Base-by-base conservation (phyloP, 2,329 filamentous ascomycete species). In the Massarina eburnea region DNA sequence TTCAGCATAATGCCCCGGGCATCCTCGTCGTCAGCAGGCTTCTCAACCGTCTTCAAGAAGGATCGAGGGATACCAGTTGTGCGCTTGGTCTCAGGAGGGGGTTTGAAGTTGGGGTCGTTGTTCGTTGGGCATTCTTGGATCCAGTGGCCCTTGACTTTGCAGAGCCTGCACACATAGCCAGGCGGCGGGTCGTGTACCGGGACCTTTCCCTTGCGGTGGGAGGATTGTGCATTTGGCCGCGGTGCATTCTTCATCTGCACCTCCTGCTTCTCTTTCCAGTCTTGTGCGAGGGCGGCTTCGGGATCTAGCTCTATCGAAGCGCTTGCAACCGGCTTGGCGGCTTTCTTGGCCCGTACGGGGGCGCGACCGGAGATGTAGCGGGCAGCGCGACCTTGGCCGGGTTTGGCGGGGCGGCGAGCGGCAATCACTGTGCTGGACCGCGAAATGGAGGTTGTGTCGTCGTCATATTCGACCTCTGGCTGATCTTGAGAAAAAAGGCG, bases 101-200 rank as follows among this genome's bases (percentile, higher is more conserved):
- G 91, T 73, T 99, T 94, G 71, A 91, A 97, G 50, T 91, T 91
- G 3, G 94, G 92, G 57, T 99, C 91, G 68, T 96, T 90, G 70
- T 99, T 99, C n/a, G 92, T 99, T 6, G 94, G 94, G 65, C 94
- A 99, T 41, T 89, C 83, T 73, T 97, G 92, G 52, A 99, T 99
- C 92, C 92, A 99, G 71, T 99, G 94, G n/a, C 91, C 94, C 74
- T 96, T 96, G 71, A 96, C 88, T 51, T 91, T 88, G 72, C 94
- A 99, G 39, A 94, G 86, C 68, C 96, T 96, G 74, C 94, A 99
- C 51, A 96, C 86, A 71, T 99, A 99, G 42, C 91, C 91, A 42
- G 88, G 87, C 1, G 94, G 94, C 2, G 94, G 91, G 36, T 94
- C 90, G 64, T 96, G 91, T 59, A 95, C 91, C 3, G 94, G 94